Conservation (phyloP, 257 asterid genomes). For the Solanum chiquidenum region DNA sequence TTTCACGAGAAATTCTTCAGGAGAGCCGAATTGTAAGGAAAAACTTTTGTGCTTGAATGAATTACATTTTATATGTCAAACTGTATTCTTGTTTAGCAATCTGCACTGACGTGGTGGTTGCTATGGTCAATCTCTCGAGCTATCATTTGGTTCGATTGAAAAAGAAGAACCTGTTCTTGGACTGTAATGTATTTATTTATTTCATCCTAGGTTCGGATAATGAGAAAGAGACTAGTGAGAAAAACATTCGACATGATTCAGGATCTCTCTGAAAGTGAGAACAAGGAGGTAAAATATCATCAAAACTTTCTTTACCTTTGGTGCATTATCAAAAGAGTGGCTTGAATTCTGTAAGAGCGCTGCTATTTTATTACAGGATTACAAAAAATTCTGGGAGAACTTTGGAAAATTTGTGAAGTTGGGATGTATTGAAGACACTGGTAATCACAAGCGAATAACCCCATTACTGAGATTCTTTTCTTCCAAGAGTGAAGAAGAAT, state of each 20-base stretch:
- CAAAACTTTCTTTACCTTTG: neutral
- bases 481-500: conserved; percentile 85
- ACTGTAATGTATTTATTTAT: neutral
- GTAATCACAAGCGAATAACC: conserved; percentile 82
- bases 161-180: neutral
- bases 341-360: neutral
- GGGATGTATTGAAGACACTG: conserved; percentile 97
- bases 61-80: neutral
- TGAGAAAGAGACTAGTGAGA: conserved; percentile 95
- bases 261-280: conserved; percentile 87
- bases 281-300: conserved; percentile 55
- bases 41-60: neutral
- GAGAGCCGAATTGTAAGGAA: conserved; percentile 95
- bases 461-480: conserved; percentile 81
- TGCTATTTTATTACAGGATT: conserved; percentile 46
- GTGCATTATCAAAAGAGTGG: neutral
- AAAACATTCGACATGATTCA: conserved; percentile 99
- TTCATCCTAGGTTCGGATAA: conserved; percentile 72
- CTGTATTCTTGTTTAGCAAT: neutral
- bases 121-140: neutral
- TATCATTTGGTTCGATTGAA: neutral
- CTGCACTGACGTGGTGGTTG: neutral
- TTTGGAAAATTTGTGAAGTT: conserved; percentile 84
- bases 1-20: conserved; percentile 96
- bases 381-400: conserved; percentile 97